phyloP scores from a whole-genome alignment of 106 monocot species.

The Platanthera zijinensis region DNA sequence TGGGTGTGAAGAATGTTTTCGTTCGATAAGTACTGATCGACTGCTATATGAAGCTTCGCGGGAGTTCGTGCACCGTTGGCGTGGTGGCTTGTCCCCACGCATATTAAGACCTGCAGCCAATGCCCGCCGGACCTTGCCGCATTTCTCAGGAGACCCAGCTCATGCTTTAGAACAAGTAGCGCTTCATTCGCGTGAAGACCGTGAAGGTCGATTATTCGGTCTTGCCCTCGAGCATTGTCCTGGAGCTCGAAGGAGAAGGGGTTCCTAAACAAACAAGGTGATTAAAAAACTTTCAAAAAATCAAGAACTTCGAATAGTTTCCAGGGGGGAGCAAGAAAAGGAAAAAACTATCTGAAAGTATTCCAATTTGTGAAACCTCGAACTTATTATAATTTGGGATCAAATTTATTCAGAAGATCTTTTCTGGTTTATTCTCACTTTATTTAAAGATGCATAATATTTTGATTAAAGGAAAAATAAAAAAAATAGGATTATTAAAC shows the following conservation, averaged over 20 bases:
- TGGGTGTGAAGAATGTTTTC: conserved; percentile 49
- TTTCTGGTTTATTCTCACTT: no score
- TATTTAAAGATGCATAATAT: no score
- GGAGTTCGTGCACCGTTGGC: conserved; percentile 30
- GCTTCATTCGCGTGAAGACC: conserved; percentile 59
- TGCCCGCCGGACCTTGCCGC: conserved; percentile 30
- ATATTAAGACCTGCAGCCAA: conserved; percentile 31
- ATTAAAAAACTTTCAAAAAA: neutral
- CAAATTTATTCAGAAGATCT: no score
- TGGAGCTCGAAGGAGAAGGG: conserved; percentile 14
- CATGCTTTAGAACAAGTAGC: conserved; percentile 40
- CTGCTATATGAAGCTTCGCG: conserved; percentile 34
- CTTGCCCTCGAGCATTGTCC: conserved; percentile 17
- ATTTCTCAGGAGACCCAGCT: conserved; percentile 34
- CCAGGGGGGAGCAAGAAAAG: no score
- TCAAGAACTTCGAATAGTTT: no score
- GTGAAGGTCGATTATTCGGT: conserved; percentile 44
- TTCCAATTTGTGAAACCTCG: no score
- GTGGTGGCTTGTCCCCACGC: conserved; percentile 35
- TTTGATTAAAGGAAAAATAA: no score
- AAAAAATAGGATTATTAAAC: no score
- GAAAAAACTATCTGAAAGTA: no score
- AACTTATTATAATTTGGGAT: no score
- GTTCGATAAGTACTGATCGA: conserved; percentile 48
- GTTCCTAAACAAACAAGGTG: conserved; percentile 17